Conservation (phyloP, 75 land plant genomes). For the Pinus taeda region DNA sequence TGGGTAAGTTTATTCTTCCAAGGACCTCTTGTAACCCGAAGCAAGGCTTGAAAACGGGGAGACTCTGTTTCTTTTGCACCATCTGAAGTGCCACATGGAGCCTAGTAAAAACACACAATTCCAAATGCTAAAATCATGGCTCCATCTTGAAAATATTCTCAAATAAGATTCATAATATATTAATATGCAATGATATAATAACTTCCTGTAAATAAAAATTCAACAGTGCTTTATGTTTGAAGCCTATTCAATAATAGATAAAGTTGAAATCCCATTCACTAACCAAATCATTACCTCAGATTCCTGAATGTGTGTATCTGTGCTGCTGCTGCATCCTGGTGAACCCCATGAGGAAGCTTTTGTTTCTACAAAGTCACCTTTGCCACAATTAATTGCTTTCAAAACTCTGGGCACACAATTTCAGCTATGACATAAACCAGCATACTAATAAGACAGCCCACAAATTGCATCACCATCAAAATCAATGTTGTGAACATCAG, state of each 20-base stretch:
- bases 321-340: constrained; percentile 38
- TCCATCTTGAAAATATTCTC: neutral
- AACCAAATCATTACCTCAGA: constrained; percentile 18
- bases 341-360: constrained; percentile 24
- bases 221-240: neutral
- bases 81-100: constrained; percentile 54
- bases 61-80: constrained; percentile 94
- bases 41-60: constrained; percentile 93
- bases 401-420: neutral
- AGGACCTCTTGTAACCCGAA: constrained; percentile 85
- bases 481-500: neutral
- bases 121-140: neutral
- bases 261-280: too few species aligned
- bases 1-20: constrained; percentile 61
- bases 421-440: neutral
- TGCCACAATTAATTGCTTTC: neutral
- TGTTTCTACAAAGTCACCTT: neutral
- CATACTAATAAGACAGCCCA: too few species aligned
- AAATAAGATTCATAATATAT: neutral
- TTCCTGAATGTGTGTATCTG: constrained; percentile 45
- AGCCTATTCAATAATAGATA: neutral
- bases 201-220: neutral
- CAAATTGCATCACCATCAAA: neutral
- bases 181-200: neutral
- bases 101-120: constrained; percentile 24